Evolutionary conservation across 352 stramenopile genomes (phyloP).

Genomic region (Pilasporangium apinafurcum): DNA sequence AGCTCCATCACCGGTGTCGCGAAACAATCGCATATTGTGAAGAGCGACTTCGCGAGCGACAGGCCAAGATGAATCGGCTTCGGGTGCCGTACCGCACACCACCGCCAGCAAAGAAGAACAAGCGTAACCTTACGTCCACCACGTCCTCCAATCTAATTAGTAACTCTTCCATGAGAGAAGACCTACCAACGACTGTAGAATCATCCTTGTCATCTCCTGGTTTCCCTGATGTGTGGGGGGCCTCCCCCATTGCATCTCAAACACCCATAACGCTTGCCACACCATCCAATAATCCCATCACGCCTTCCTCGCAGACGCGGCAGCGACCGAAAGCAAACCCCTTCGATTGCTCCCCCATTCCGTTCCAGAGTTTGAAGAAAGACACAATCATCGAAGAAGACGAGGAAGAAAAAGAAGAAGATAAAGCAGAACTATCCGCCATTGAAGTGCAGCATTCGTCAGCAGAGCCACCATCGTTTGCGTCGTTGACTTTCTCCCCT

Average conservation of each 20-base stretch:
- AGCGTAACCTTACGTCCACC: neutral
- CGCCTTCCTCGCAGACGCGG: neutral
- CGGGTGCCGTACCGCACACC: conserved; percentile 9
- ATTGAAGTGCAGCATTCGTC: conserved; percentile 7
- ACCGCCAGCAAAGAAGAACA: conserved; percentile 7
- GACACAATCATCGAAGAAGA: conserved; percentile 9
- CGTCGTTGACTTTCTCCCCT: conserved; percentile 10
- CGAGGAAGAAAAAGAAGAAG: conserved; percentile 14
- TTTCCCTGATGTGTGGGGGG: neutral
- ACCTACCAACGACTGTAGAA: too few species aligned
- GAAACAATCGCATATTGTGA: conserved; percentile 33
- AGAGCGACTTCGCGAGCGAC: conserved; percentile 24
- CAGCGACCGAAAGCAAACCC: neutral
- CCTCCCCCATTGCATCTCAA: neutral
- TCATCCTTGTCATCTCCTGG: too few species aligned
- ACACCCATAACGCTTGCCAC: neutral
- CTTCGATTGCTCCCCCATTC: conserved; percentile 49
- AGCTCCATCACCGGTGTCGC: conserved; percentile 36
- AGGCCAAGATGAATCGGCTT: conserved; percentile 30
- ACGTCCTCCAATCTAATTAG: too few species aligned
- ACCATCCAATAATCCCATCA: neutral
- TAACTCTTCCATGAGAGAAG: too few species aligned
- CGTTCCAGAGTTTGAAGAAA: conserved; percentile 7
- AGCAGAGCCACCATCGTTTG: conserved; percentile 10
- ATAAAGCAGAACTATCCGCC: conserved; percentile 8